These are phyloP conservation scores for Naganishia randhawae DNA, from an alignment of 768 basidiomycete genomes.

Conservation along the genomic window DNA sequence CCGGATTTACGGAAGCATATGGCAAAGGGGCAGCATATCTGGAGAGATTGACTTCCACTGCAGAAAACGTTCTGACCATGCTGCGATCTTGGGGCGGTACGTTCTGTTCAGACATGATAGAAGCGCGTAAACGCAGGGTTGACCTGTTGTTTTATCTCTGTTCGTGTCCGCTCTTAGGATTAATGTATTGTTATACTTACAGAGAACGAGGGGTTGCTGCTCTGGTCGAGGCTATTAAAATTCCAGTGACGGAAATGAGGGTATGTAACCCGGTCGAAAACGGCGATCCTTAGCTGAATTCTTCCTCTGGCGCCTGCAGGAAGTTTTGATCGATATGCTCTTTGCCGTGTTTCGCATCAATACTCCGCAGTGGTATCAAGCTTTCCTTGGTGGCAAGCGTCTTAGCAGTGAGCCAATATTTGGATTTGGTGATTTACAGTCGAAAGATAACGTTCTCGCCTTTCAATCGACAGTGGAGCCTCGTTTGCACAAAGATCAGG, in stretches of 20 bases:
- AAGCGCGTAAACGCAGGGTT: background rate
- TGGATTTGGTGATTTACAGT: background rate
- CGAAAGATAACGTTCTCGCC: background rate
- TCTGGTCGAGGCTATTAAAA: conserved; percentile 75
- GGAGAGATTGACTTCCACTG: conserved; percentile 72
- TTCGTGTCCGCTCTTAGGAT: conserved; percentile 53
- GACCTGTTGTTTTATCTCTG: background rate
- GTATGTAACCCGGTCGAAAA: conserved; percentile 54
- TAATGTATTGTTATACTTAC: conserved; percentile 91
- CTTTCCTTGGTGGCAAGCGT: conserved; percentile 82
- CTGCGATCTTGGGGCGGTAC: conserved; percentile 89
- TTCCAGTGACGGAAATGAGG: conserved; percentile 80
- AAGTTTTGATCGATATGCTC: conserved; percentile 88
- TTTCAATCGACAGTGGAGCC: background rate
- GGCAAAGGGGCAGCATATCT: conserved; percentile 74
- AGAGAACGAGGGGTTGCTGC: conserved; percentile 79
- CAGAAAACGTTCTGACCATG: conserved; percentile 74
- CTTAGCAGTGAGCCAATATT: conserved; percentile 55
- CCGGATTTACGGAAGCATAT: conserved; percentile 87
- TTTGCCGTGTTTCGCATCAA: conserved; percentile 90
- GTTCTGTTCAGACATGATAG: conserved; percentile 41
- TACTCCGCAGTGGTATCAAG: conserved; percentile 85
- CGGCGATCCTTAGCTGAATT: background rate
- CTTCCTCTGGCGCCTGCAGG: conserved; percentile 55
- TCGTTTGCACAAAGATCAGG: background rate